Conservation (phyloP, 305 asterid genomes). For the Fraxinus baroniana region DNA sequence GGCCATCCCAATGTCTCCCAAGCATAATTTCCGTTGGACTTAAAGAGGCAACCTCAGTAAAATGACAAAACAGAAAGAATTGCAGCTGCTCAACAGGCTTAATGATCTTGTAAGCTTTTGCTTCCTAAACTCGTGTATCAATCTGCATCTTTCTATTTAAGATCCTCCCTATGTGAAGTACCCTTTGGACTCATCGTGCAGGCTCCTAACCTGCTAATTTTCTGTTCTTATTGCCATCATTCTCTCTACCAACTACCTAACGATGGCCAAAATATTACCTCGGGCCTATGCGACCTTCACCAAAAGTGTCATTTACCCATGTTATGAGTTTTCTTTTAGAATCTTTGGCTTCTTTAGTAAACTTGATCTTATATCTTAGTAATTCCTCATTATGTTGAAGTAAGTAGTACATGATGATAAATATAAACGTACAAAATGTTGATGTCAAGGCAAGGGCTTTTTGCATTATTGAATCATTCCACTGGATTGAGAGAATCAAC, state of each 20-base stretch:
- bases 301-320: not conserved
- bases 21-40: not conserved
- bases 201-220: not conserved
- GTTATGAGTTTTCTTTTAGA: not conserved
- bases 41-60: not conserved
- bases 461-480: not conserved
- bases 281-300: not conserved
- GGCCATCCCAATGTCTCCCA: not conserved
- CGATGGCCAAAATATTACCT: not conserved
- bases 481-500: not conserved
- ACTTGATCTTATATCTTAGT: not conserved
- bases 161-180: not conserved
- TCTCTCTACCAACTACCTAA: not conserved
- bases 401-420: not conserved
- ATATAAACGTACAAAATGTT: not conserved
- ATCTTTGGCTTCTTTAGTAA: not conserved
- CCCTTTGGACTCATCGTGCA: not conserved
- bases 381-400: not conserved
- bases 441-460: not conserved
- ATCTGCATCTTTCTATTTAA: not conserved
- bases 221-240: not conserved
- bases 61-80: not conserved
- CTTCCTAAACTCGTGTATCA: not conserved
- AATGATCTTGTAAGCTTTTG: not conserved
- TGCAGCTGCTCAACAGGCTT: not conserved